phyloP scores from a whole-genome alignment of 2,329 filamentous ascomycete genomes.

The Epichloe uncinata region DNA sequence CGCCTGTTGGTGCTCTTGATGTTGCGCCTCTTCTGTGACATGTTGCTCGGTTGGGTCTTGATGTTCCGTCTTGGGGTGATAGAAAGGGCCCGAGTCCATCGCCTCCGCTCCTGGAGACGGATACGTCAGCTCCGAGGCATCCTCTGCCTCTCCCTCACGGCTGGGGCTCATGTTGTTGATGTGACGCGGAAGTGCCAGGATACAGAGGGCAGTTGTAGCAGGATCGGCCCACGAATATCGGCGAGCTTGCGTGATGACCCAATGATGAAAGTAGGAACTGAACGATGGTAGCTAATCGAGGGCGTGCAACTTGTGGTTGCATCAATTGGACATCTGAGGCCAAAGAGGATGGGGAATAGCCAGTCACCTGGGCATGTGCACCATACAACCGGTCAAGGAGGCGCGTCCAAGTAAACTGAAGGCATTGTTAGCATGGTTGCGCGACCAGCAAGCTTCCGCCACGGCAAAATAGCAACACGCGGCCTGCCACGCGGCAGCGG shows the following conservation, averaged over 20 bases:
- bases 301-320: no score
- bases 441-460: constrained; percentile 2
- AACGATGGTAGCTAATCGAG: no score
- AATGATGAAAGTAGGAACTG: not conserved
- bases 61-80: constrained; percentile 24
- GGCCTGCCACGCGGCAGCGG: constrained; percentile 3
- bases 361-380: not conserved
- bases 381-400: constrained; percentile 5
- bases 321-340: not conserved
- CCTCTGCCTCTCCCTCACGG: constrained; percentile 22
- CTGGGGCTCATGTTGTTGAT: constrained; percentile 17
- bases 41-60: constrained; percentile 16
- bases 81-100: constrained; percentile 30
- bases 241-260: not conserved
- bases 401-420: constrained; percentile 7
- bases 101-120: constrained; percentile 32
- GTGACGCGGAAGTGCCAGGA: not conserved
- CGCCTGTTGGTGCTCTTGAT: constrained; percentile 18
- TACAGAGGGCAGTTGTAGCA: not conserved
- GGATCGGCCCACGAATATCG: not conserved
- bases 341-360: not conserved
- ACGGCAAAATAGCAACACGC: constrained; percentile 3
- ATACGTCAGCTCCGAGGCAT: constrained; percentile 28
- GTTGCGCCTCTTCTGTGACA: constrained; percentile 16
- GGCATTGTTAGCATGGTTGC: constrained; percentile 11